Conservation (phyloP, 208 protist species). For the Leishmania lainsoni region DNA sequence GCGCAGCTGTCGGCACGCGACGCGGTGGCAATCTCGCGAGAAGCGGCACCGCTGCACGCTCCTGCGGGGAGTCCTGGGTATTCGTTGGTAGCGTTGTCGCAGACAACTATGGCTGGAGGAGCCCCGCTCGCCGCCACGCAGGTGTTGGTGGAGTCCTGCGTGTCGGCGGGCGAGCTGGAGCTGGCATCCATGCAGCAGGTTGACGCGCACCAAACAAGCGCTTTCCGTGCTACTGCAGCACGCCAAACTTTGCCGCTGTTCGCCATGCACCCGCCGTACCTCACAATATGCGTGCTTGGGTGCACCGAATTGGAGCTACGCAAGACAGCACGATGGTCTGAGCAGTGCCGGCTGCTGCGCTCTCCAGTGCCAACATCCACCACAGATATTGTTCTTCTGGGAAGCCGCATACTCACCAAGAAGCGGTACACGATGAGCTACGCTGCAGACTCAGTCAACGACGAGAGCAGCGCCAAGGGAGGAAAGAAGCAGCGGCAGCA, state of each 20-base stretch:
- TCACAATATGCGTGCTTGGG: constrained; percentile 55
- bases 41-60: neutral
- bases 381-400: constrained; percentile 77
- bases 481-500: neutral
- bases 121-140: constrained; percentile 5
- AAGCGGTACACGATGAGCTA: constrained; percentile 13
- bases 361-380: constrained; percentile 46
- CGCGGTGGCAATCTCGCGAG: neutral
- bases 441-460: neutral
- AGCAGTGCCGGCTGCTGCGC: constrained; percentile 62
- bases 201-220: neutral
- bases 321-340: constrained; percentile 31
- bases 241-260: constrained; percentile 17
- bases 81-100: neutral
- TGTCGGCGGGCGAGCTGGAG: neutral
- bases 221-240: neutral
- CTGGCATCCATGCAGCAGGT: neutral
- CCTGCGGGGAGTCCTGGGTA: neutral
- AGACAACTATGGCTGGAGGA: no score
- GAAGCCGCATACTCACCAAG: constrained; percentile 40
- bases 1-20: neutral
- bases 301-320: constrained; percentile 48
- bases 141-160: constrained; percentile 30
- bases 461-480: neutral
- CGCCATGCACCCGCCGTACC: constrained; percentile 42